Conservation (phyloP, 768 basidiomycete genomes). For the Solioccasus polychromus region DNA sequence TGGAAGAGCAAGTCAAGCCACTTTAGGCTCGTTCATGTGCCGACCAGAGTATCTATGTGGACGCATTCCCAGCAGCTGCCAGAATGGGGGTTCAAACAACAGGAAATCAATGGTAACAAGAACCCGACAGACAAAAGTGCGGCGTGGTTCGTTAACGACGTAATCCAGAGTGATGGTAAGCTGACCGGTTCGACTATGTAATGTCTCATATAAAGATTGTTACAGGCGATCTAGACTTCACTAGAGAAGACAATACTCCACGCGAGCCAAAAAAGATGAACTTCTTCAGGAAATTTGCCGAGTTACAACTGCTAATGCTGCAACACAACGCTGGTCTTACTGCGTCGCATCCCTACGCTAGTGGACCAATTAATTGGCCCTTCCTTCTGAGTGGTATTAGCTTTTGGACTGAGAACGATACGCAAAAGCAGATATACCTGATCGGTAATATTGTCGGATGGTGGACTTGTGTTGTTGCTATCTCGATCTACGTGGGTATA, state of each 20-base stretch:
- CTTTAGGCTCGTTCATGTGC: slow-evolving; percentile 85
- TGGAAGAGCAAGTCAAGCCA: slow-evolving; percentile 95
- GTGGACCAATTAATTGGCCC: slow-evolving; percentile 96
- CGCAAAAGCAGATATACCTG: slow-evolving; percentile 91
- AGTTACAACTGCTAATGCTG: slow-evolving; percentile 92
- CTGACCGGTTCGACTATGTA: slow-evolving; percentile 2
- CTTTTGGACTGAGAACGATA: slow-evolving; percentile 91
- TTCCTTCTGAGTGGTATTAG: slow-evolving; percentile 95
- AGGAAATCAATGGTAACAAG: slow-evolving; percentile 98
- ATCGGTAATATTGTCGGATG: slow-evolving; percentile 93
- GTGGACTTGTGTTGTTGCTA: slow-evolving; percentile 87
- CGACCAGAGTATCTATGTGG: slow-evolving; percentile 93
- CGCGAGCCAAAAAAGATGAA: slow-evolving; percentile 79
- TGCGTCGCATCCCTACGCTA: slow-evolving; percentile 96
- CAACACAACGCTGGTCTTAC: slow-evolving; percentile 99
- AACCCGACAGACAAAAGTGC: slow-evolving; percentile 77
- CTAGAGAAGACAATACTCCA: slow-evolving; percentile 41
- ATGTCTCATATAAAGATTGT: slow-evolving; percentile 32
- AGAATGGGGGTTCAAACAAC: slow-evolving; percentile 96
- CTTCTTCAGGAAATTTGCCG: slow-evolving; percentile 94
- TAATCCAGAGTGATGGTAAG: slow-evolving; percentile 72
- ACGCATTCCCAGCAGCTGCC: slow-evolving; percentile 83
- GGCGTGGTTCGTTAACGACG: slow-evolving; percentile 86
- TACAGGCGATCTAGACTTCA: slow-evolving; percentile 52
- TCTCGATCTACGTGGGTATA: slow-evolving; percentile 88